Percentiles rank a stretch among this genome's conserved stretches.
Evolutionary conservation across 108 stramenopile species (phyloP).

Genomic region (Discostella pseudostelligera): DNA sequence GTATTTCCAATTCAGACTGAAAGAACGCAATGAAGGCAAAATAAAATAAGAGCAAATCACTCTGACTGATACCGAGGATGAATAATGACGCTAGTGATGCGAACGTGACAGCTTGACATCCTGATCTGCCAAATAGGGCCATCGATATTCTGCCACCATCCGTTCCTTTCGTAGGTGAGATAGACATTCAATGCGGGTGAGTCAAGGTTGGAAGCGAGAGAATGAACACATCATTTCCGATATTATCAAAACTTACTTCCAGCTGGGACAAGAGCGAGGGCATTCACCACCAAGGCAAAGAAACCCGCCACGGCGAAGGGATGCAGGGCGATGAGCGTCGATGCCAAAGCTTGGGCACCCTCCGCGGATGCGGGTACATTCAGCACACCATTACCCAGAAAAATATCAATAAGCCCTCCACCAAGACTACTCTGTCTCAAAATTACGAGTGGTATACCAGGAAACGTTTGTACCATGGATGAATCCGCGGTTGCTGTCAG

Average conservation of each 20-base stretch:
- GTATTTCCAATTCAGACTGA: conserved; percentile 77
- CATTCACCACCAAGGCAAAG: conserved; percentile 74
- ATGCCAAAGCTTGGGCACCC: conserved; percentile 52
- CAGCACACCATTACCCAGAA: conserved; percentile 65
- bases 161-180: conserved; percentile 41
- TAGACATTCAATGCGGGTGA: not conserved
- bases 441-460: conserved; percentile 69
- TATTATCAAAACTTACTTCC: conserved; percentile 59
- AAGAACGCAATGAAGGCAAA: conserved; percentile 69
- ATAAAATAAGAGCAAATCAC: conserved; percentile 78
- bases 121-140: conserved; percentile 67
- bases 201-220: not conserved
- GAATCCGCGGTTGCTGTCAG: conserved; percentile 61
- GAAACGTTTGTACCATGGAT: conserved; percentile 48
- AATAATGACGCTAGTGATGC: conserved; percentile 46
- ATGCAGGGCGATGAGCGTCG: conserved; percentile 69
- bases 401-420: conserved; percentile 67
- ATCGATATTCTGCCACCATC: conserved; percentile 80
- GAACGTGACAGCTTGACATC: conserved; percentile 59
- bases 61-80: conserved; percentile 49
- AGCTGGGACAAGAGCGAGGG: conserved; percentile 63
- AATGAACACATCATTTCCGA: conserved; percentile 7
- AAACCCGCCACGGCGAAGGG: conserved; percentile 83
- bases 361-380: conserved; percentile 69
- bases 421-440: conserved; percentile 77